Percentiles rank a stretch among this genome's conserved stretches.
Conservation (phyloP, 2,329 filamentous ascomycete genomes). For the Parascedosporium putredinis region DNA sequence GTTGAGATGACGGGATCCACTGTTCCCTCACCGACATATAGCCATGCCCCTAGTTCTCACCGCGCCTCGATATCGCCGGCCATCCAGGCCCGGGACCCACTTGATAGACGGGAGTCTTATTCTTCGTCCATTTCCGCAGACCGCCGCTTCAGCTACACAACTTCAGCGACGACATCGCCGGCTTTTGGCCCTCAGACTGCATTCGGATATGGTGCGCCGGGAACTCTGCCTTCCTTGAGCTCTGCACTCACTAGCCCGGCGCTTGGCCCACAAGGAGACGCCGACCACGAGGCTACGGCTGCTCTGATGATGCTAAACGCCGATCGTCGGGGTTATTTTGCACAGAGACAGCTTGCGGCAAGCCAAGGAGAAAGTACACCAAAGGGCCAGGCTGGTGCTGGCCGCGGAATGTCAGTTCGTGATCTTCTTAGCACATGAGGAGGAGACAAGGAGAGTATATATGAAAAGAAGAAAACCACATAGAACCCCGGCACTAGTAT, state of each 20-base stretch:
- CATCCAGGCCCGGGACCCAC: constrained; percentile 33
- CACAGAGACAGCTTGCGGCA: constrained; percentile 8
- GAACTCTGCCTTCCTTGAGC: constrained; percentile 27
- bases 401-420: constrained; percentile 41
- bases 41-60: constrained; percentile 23
- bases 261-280: constrained; percentile 41
- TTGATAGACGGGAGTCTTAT: constrained; percentile 39
- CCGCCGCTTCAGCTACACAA: constrained; percentile 38
- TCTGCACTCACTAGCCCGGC: constrained; percentile 50
- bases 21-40: constrained; percentile 36
- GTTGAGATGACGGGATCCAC: constrained; percentile 53
- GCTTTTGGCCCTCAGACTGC: constrained; percentile 41
- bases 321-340: constrained; percentile 49
- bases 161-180: constrained; percentile 42
- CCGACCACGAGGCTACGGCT: constrained; percentile 71
- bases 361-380: constrained; percentile 37
- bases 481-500: not conserved
- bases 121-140: constrained; percentile 43
- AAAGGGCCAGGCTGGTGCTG: constrained; percentile 26
- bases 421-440: constrained; percentile 42
- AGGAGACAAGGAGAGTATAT: not conserved
- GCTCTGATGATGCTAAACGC: constrained; percentile 81
- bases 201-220: constrained; percentile 24
- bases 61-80: constrained; percentile 44
- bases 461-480: not conserved